These are phyloP conservation scores for Nematocida sp. DNA, from an alignment of 371 early-diverging fungal genomes.

Conservation along the genomic window DNA sequence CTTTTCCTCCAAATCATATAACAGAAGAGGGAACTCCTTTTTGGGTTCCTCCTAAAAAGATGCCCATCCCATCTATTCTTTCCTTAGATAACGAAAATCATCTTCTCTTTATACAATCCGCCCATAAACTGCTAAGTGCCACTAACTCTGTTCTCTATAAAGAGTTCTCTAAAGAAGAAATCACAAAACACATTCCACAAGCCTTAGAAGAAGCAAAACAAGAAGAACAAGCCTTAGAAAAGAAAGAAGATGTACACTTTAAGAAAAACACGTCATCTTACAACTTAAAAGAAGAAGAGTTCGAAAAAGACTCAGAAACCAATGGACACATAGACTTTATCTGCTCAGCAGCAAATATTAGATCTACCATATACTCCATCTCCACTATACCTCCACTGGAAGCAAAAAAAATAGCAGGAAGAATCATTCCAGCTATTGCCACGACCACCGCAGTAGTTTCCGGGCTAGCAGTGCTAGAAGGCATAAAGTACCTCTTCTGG, in stretches of 20 bases:
- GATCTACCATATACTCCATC: conserved; percentile 91
- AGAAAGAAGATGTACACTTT: conserved; percentile 70
- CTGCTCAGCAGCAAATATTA: conserved; percentile 88
- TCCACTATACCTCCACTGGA: conserved; percentile 80
- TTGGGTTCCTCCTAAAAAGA: conserved; percentile 97
- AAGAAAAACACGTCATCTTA: conserved; percentile 71
- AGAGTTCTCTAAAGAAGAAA: conserved; percentile 80
- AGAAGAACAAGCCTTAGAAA: conserved; percentile 73
- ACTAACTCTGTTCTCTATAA: conserved; percentile 73
- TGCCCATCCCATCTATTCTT: conserved; percentile 72
- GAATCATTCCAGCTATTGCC: conserved; percentile 99
- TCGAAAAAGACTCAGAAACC: conserved; percentile 97
- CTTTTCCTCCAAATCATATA: conserved; percentile 71
- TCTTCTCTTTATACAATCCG: conserved; percentile 79
- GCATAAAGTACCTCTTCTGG: conserved; percentile 59
- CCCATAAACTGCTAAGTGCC: conserved; percentile 78
- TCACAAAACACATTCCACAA: conserved; percentile 73
- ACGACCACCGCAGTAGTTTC: conserved; percentile 98
- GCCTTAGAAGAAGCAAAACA: conserved; percentile 70
- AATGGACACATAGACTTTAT: conserved; percentile 99
- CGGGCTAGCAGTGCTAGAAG: conserved; percentile 90
- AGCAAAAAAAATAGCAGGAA: conserved; percentile 97
- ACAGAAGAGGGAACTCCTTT: conserved; percentile 77
- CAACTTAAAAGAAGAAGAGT: conserved; percentile 77
- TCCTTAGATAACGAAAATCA: conserved; percentile 72